A percentile compares a stretch with the other conserved stretches of the same genome.
Conservation (phyloP, 352 stramenopile genomes). For the Globisporangium uncinulatum region DNA sequence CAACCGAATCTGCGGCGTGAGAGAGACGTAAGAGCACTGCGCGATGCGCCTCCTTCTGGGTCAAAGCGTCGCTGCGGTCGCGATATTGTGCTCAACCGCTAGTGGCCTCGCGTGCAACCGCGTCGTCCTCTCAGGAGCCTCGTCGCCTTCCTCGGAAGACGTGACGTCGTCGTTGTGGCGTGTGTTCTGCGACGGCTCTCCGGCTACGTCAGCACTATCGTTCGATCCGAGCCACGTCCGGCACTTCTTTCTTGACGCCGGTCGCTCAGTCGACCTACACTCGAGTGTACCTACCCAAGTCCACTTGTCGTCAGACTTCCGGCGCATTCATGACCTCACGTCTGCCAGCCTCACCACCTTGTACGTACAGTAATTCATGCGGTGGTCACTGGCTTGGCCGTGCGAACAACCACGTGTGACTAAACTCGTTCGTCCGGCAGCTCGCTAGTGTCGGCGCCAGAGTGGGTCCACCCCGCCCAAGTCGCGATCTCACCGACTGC, state of each 20-base stretch:
- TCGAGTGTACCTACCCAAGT: constrained; percentile 13
- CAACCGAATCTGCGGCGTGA: not conserved
- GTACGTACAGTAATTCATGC: constrained; percentile 3
- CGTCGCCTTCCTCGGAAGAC: not conserved
- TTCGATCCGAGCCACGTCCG: constrained; percentile 30
- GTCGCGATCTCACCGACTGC: constrained; percentile 31
- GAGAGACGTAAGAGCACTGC: not conserved
- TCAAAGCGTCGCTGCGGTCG: not conserved
- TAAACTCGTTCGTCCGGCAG: not conserved
- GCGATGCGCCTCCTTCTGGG: constrained; percentile 1
- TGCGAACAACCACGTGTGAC: not conserved
- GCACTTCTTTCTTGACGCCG: constrained; percentile 24
- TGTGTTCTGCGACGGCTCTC: constrained; percentile 18
- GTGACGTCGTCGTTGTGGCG: constrained; percentile 24
- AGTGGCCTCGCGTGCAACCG: constrained; percentile 16
- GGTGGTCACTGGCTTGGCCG: not conserved
- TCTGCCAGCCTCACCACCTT: constrained; percentile 36
- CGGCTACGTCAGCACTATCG: constrained; percentile 12
- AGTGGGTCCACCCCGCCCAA: constrained; percentile 24
- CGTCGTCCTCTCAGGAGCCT: constrained; percentile 16
- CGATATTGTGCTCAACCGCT: constrained; percentile 1
- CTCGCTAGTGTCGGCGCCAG: constrained; percentile 27
- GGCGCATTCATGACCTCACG: constrained; percentile 23
- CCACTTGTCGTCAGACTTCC: constrained; percentile 34
- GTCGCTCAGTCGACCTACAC: constrained; percentile 10